phyloP scores from a whole-genome alignment of 2,329 filamentous ascomycete species.

The Pseudogymnoascus sp. region DNA sequence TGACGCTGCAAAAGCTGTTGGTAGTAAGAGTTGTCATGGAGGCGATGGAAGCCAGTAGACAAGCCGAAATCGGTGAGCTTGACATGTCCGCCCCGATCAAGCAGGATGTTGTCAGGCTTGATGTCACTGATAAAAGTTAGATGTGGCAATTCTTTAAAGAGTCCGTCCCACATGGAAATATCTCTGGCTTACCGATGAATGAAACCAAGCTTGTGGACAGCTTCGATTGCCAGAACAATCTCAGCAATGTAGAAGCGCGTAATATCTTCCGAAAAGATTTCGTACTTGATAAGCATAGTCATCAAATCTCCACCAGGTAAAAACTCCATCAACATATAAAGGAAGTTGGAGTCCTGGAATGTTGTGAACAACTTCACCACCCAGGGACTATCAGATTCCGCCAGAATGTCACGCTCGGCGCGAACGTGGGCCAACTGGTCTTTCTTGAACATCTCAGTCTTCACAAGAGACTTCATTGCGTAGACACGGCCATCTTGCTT shows the following conservation, averaged over 20 bases:
- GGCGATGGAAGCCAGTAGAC: constrained; percentile 94
- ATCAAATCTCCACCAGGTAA: constrained; percentile 95
- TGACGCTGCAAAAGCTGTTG: constrained; percentile 89
- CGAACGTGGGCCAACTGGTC: constrained; percentile 96
- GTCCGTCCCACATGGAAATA: neutral
- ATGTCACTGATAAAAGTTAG: constrained; percentile 62
- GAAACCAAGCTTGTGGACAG: constrained; percentile 94
- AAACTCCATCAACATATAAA: constrained; percentile 99
- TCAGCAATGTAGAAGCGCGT: constrained; percentile 99
- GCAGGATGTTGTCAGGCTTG: constrained; percentile 96
- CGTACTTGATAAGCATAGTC: constrained; percentile 99
- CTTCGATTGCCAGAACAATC: constrained; percentile 95
- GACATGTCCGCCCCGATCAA: constrained; percentile 92
- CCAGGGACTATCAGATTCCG: constrained; percentile 99
- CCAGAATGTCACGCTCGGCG: constrained; percentile 93
- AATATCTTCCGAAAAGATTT: constrained; percentile 98
- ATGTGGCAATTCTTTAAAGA: neutral
- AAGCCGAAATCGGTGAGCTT: constrained; percentile 98
- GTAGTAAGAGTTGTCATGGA: constrained; percentile 97
- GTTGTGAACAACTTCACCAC: constrained; percentile 97
- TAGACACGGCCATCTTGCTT: constrained; percentile 96
- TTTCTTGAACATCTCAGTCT: constrained; percentile 99
- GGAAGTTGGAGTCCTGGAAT: constrained; percentile 91
- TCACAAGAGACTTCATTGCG: constrained; percentile 95
- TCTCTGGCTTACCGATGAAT: constrained; percentile 74